Conservation (phyloP, 352 stramenopile genomes). For the Phytophthora sp. region DNA sequence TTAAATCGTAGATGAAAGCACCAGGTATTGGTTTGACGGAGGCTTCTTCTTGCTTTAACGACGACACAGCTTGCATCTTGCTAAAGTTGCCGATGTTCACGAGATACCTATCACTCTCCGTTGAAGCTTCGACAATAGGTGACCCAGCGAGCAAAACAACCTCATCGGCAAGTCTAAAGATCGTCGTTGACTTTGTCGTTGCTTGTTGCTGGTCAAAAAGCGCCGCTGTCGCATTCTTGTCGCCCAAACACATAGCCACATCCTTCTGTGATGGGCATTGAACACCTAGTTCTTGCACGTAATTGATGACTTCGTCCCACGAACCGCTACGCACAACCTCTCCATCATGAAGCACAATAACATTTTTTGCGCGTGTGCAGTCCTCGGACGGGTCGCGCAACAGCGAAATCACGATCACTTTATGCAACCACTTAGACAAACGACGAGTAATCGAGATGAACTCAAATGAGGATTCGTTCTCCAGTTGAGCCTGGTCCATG, state of each 20-base stretch:
- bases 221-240: conserved; percentile 29
- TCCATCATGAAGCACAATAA: conserved; percentile 44
- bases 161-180: conserved; percentile 46
- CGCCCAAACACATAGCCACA: conserved; percentile 35
- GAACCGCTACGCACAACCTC: conserved; percentile 42
- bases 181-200: conserved; percentile 22
- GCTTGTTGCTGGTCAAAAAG: conserved; percentile 25
- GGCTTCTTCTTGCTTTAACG: conserved; percentile 4
- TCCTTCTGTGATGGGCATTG: conserved; percentile 40
- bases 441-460: conserved; percentile 45
- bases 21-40: conserved; percentile 19
- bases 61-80: conserved; percentile 10
- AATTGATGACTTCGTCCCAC: conserved; percentile 41
- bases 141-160: conserved; percentile 39
- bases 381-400: conserved; percentile 38
- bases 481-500: conserved; percentile 41
- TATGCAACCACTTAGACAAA: conserved; percentile 48
- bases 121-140: conserved; percentile 27
- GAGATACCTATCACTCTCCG: conserved; percentile 25
- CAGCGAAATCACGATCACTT: conserved; percentile 49
- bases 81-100: conserved; percentile 32
- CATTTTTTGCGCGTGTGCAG: conserved; percentile 32
- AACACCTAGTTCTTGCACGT: conserved; percentile 38
- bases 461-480: conserved; percentile 38
- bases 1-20: conserved; percentile 34